Percentiles rank a stretch among this genome's conserved stretches.
Evolutionary conservation across 2,329 filamentous ascomycete species (phyloP).

Genomic region (Fusarium dimerum): DNA sequence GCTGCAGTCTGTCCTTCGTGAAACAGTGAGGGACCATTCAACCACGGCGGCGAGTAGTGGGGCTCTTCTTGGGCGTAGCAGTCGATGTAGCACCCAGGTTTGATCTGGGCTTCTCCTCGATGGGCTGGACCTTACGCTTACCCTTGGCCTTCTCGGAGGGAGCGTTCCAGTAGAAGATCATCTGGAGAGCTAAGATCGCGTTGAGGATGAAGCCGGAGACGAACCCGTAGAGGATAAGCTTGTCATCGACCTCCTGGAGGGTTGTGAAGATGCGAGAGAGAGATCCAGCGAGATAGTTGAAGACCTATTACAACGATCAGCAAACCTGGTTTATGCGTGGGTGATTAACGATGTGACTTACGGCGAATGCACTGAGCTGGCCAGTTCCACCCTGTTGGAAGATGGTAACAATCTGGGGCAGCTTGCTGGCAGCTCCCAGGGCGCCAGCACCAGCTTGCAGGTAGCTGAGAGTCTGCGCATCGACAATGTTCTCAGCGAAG

Average conservation of each 20-base stretch:
- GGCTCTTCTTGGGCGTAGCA: conserved; percentile 41
- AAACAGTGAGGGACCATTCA: conserved; percentile 27
- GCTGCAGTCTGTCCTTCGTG: conserved; percentile 18
- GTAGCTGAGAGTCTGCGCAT: conserved; percentile 67
- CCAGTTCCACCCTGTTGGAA: conserved; percentile 85
- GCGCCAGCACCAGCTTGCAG: conserved; percentile 83
- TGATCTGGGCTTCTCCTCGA: conserved; percentile 31
- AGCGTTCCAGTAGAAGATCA: conserved; percentile 95
- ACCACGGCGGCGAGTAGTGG: conserved; percentile 46
- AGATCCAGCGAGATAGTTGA: conserved; percentile 95
- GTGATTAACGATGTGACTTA: conserved; percentile 48
- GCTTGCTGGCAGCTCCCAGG: conserved; percentile 83
- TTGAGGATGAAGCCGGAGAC: conserved; percentile 91
- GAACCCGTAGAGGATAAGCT: conserved; percentile 93
- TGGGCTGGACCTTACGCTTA: conserved; percentile 40
- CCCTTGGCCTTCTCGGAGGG: conserved; percentile 49
- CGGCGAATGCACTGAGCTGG: conserved; percentile 94
- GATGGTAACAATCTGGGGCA: conserved; percentile 89
- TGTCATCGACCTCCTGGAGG: conserved; percentile 94
- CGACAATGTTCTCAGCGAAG: conserved; percentile 65
- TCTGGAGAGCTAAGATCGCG: conserved; percentile 80
- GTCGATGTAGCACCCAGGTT: conserved; percentile 25
- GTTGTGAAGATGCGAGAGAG: conserved; percentile 97
- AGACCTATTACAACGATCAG: conserved; percentile 63
- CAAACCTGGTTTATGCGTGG: accelerated